Evolutionary conservation across 768 basidiomycete species (phyloP).

Genomic region (Phanerodontia chrysosporium): DNA sequence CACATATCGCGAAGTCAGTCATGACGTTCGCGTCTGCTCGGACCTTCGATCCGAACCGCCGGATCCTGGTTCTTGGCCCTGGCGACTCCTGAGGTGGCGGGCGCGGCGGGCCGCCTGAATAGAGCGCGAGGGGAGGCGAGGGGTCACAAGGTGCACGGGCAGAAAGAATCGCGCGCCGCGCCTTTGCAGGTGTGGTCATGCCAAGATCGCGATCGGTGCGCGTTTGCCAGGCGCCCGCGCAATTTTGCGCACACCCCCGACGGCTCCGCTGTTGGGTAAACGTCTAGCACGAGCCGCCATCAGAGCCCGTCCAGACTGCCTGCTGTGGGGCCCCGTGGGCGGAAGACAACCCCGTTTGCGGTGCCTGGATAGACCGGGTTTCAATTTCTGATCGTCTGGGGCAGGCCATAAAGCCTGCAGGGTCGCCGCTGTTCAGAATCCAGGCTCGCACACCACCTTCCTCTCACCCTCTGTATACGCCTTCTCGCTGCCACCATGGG

Average conservation of each 20-base stretch:
- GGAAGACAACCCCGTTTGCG: not conserved
- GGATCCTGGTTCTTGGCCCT: not conserved
- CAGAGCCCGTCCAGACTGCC: not conserved
- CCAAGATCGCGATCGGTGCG: not conserved
- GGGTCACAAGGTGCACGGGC: not conserved
- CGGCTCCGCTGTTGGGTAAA: not conserved
- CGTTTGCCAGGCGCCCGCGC: not conserved
- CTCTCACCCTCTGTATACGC: not conserved
- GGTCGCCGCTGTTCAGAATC: not conserved
- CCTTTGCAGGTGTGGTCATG: no score
- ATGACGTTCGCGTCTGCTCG: not conserved
- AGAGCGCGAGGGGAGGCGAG: not conserved
- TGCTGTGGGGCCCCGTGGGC: conserved; percentile 3
- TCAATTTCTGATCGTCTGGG: not conserved
- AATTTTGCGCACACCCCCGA: not conserved
- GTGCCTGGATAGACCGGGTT: not conserved
- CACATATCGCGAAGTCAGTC: not conserved
- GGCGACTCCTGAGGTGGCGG: not conserved
- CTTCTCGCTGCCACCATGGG: not conserved
- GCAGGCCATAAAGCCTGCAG: not conserved
- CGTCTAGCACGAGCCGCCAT: not conserved
- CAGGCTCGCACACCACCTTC: not conserved
- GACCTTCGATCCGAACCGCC: not conserved
- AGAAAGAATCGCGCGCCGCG: not conserved
- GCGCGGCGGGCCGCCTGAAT: not conserved